Conservation (phyloP, 176 grass and related monocot genomes). For the Eragrostis nindensis region DNA sequence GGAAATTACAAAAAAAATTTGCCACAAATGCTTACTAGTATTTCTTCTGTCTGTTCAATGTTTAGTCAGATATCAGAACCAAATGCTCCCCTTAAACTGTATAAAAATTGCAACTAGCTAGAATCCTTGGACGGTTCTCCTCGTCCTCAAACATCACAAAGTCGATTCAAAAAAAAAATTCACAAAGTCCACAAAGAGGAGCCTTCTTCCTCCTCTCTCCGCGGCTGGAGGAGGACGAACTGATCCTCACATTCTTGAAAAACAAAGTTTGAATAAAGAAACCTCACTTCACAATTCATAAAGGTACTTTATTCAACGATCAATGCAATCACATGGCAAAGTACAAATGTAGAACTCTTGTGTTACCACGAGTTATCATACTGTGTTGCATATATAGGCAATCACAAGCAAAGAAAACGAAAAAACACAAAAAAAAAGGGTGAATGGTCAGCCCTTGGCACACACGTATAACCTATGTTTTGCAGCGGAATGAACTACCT, state of each 20-base stretch:
- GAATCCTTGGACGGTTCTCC: not conserved
- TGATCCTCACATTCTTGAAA: not conserved
- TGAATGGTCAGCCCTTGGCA: slow-evolving; percentile 16
- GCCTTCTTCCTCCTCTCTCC: not conserved
- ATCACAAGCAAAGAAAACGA: not conserved
- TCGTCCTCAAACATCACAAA: no score
- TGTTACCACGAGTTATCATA: not conserved
- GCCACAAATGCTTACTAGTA: no score
- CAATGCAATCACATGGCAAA: not conserved
- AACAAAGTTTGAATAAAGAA: not conserved
- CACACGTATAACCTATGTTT: not conserved
- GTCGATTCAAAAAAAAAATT: no score
- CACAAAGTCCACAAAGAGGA: not conserved
- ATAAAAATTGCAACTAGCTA: not conserved
- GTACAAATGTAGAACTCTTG: not conserved
- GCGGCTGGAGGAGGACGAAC: not conserved
- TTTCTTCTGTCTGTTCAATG: not conserved
- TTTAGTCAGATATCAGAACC: no score
- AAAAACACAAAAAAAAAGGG: not conserved
- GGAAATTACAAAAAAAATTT: no score
- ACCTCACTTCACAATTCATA: not conserved
- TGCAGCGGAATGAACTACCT: slow-evolving; percentile 19
- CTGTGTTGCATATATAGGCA: slow-evolving; percentile 24
- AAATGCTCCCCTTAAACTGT: no score
- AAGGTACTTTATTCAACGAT: not conserved